phyloP scores from a whole-genome alignment of 106 monocot species.

The Xerophyta viscosa region DNA sequence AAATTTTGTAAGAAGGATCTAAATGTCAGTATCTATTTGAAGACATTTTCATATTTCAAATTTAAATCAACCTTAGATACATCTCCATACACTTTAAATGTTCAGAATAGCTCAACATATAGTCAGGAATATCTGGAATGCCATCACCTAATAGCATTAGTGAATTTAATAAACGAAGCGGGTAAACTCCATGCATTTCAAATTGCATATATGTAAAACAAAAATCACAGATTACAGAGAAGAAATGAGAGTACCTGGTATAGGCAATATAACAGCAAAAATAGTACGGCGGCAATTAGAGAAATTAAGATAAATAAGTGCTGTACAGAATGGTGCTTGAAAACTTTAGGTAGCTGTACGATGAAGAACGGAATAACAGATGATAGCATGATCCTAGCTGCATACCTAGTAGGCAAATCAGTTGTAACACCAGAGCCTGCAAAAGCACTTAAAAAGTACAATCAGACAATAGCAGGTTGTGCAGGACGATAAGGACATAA shows the following conservation, averaged over 20 bases:
- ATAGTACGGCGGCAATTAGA: conserved; percentile 42
- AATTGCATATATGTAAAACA: too few relatives aligned
- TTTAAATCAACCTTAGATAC: too few relatives aligned
- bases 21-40: too few relatives aligned
- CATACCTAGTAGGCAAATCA: conserved; percentile 80
- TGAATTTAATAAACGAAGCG: too few relatives aligned
- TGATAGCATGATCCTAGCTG: conserved; percentile 87
- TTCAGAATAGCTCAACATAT: too few relatives aligned
- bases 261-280: conserved; percentile 71
- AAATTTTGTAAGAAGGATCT: too few relatives aligned
- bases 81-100: too few relatives aligned
- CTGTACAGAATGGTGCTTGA: conserved; percentile 44
- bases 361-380: conserved; percentile 79
- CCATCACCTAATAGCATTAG: too few relatives aligned
- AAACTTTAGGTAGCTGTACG: conserved; percentile 63
- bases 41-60: too few relatives aligned
- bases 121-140: too few relatives aligned
- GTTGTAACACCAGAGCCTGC: conserved; percentile 72
- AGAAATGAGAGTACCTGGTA: conserved; percentile 72
- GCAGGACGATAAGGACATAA: neutral
- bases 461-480: neutral
- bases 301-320: conserved; percentile 48
- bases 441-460: neutral
- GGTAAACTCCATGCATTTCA: too few relatives aligned
- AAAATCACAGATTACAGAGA: neutral